Conservation (phyloP, 2,329 filamentous ascomycete species). For the Phialophora verrucosa region DNA sequence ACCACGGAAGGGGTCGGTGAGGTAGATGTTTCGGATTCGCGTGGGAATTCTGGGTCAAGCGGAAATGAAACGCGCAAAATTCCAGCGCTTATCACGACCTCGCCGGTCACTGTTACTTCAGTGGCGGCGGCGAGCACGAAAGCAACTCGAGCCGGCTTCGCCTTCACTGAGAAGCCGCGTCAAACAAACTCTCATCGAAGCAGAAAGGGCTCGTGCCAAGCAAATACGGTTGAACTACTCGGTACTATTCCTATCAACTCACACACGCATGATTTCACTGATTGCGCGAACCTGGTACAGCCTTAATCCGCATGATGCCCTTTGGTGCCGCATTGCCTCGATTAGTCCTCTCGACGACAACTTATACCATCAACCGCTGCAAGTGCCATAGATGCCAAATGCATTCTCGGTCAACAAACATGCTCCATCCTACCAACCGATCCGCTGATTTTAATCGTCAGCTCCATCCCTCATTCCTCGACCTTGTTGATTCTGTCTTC, state of each 20-base stretch:
- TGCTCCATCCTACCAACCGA: not conserved
- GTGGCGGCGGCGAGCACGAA: not conserved
- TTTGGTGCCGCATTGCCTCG: not conserved
- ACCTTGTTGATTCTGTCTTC: constrained; percentile 15
- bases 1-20: not conserved
- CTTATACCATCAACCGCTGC: not conserved
- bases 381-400: not conserved
- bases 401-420: not conserved
- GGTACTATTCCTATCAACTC: not conserved
- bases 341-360: not conserved
- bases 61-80: not conserved
- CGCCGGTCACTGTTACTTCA: not conserved
- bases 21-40: not conserved
- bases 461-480: constrained; percentile 23
- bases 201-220: not conserved
- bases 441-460: constrained; percentile 9
- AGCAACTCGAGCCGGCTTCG: not conserved
- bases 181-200: not conserved
- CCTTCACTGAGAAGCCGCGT: not conserved
- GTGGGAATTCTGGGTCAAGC: not conserved
- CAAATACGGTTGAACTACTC: not conserved
- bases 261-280: not conserved
- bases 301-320: not conserved
- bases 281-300: not conserved
- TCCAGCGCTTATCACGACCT: not conserved